Evolutionary conservation across 768 basidiomycete species (phyloP).

Genomic region (Macrolepiota fuliginosa): DNA sequence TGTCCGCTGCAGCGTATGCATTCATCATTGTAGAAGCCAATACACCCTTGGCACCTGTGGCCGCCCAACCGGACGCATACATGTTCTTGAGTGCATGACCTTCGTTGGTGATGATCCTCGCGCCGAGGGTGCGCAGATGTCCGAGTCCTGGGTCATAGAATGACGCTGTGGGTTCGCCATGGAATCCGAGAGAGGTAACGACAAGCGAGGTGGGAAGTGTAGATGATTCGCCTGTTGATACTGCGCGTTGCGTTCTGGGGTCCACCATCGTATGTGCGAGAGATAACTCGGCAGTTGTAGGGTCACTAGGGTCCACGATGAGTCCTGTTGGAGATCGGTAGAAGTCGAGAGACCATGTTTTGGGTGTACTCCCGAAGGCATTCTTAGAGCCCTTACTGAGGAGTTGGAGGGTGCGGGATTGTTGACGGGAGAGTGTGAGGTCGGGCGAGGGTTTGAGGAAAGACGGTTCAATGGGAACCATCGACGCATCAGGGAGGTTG

Average conservation of each 20-base stretch:
- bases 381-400: conserved; percentile 62
- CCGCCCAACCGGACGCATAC: conserved; percentile 96
- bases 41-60: conserved; percentile 87
- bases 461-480: conserved; percentile 56
- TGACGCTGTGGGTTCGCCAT: conserved; percentile 53
- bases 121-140: conserved; percentile 53
- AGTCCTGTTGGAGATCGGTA: conserved; percentile 68
- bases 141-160: conserved; percentile 59
- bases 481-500: conserved; percentile 57
- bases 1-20: conserved; percentile 76
- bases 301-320: conserved; percentile 20
- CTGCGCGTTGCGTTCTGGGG: conserved; percentile 39
- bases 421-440: conserved; percentile 52
- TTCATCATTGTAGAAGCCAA: conserved; percentile 92
- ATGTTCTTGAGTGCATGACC: conserved; percentile 49
- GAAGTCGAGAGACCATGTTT: conserved; percentile 83
- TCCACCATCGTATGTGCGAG: conserved; percentile 64
- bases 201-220: conserved; percentile 69
- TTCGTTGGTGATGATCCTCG: conserved; percentile 43
- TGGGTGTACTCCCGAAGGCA: conserved; percentile 44
- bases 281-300: conserved; percentile 38
- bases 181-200: conserved; percentile 87
- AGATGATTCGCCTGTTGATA: conserved; percentile 55
- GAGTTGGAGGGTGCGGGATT: conserved; percentile 63
- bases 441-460: conserved; percentile 35